A percentile compares a stretch with the other conserved stretches of the same genome.
phyloP scores from a whole-genome alignment of 164 flowering plant genomes.

The Macadamia integrifolia region DNA sequence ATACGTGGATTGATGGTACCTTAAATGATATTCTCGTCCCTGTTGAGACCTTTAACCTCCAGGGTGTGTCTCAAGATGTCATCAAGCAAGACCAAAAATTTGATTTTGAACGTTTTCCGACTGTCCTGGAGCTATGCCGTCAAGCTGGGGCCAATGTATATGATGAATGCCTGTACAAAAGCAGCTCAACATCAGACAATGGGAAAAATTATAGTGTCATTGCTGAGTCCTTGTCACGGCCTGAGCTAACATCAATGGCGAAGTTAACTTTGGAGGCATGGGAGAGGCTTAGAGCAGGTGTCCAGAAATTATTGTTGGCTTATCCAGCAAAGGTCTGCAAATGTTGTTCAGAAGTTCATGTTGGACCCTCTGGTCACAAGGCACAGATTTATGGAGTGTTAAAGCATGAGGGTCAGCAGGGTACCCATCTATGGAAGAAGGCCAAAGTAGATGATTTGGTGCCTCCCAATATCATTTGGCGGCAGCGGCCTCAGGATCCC shows the following conservation, averaged over 20 bases:
- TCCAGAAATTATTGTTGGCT: conserved; percentile 56
- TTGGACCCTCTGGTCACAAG: conserved; percentile 85
- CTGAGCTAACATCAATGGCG: conserved; percentile 40
- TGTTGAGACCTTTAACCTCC: conserved; percentile 67
- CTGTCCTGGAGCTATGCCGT: conserved; percentile 75
- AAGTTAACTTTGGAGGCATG: conserved; percentile 66
- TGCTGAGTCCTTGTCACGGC: conserved; percentile 17
- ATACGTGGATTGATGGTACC: conserved; percentile 63
- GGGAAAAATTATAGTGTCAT: neutral
- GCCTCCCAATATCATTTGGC: conserved; percentile 77
- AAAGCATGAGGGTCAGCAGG: conserved; percentile 66
- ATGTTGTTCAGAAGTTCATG: conserved; percentile 84
- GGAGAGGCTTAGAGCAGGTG: conserved; percentile 67
- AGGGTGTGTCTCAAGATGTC: conserved; percentile 51
- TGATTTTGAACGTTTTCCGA: conserved; percentile 79
- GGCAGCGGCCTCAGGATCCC: conserved; percentile 76
- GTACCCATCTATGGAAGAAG: conserved; percentile 77
- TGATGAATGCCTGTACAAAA: conserved; percentile 17
- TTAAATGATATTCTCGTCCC: conserved; percentile 69
- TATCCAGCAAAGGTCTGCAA: conserved; percentile 80
- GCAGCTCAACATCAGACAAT: neutral
- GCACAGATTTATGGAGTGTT: conserved; percentile 85
- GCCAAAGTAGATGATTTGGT: conserved; percentile 78
- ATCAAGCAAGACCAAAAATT: conserved; percentile 73
- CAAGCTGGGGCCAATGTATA: conserved; percentile 70